Evolutionary conservation across 1,139 yeast genomes (phyloP), one percentile per base, ranked within the genome.

Genomic region (Kodamaea ohmeri): DNA sequence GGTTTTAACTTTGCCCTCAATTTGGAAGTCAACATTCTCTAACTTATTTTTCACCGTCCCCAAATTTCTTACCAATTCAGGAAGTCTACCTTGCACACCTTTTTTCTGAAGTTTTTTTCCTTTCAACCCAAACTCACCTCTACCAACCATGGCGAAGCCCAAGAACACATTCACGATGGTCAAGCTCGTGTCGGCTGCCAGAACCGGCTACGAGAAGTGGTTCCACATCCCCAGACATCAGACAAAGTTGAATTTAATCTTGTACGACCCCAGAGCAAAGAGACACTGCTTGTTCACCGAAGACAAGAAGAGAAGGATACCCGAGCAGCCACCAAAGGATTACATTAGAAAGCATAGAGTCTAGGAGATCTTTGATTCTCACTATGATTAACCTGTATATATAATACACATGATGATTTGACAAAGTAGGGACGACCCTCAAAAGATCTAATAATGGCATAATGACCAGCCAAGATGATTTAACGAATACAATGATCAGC

Each of bases 231-330:
- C 92, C 38, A 81, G 97, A 67, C 80, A 85, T 36, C 79, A 95
- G 5, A 86, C 86, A 34, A 69, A 78, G 42, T 81, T 90, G 48
- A 80, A 80, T 38, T 92, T 88, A 59, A 84, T 90, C 35, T 76
- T 95, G 54, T 92, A 92, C 58, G 98, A 92, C 58, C 97, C 97
- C 8, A 45, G 69, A 39, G 76, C 75, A 17, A 63, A 65, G 52
- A 68, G 76, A 62, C 97, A 89, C 65, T 96, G 94, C 39, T 71
- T 92, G 47, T 92, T 92, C 67, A 78, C 80, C 21, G 98, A 92
- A 61, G 78, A 84, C 41, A 85, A 86, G 61, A 88, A 87, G 73
- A 79, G 98, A 63, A 76, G 71, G 53, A 79, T 84, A 28, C 83
- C 88, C 4, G 89, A 80, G 50, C 58, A 64, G 35, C 74, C 73